A percentile compares a stretch with the other conserved stretches of the same genome.
Conservation (phyloP, 495 filamentous ascomycete genomes). For the Penicillium chermesinum region DNA sequence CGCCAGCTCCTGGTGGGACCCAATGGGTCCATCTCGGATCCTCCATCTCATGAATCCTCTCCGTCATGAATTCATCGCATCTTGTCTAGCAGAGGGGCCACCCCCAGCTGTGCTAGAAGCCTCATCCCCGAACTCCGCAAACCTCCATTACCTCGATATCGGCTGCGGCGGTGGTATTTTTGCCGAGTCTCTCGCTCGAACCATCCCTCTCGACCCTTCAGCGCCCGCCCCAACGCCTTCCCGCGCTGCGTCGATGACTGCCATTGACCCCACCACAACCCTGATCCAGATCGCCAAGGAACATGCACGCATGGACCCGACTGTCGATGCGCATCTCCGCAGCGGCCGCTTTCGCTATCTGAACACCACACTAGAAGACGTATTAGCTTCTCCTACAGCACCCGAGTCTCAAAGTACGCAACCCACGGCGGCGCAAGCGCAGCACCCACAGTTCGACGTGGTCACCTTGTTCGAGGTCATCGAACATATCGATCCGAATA, state of each 20-base stretch:
- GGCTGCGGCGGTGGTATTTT: slow-evolving; percentile 98
- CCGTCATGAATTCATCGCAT: slow-evolving; percentile 82
- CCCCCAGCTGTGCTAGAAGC: slow-evolving; percentile 14
- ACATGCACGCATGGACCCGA: slow-evolving; percentile 67
- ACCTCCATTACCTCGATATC: slow-evolving; percentile 76
- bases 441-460: slow-evolving; percentile 53
- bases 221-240: slow-evolving; percentile 48
- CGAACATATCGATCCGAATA: slow-evolving; percentile 65
- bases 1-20: slow-evolving; percentile 96
- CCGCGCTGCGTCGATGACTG: slow-evolving; percentile 63
- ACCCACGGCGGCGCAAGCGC: background rate
- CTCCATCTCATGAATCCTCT: slow-evolving; percentile 98
- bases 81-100: slow-evolving; percentile 52
- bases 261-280: slow-evolving; percentile 76
- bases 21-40: slow-evolving; percentile 83
- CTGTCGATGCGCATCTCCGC: slow-evolving; percentile 40
- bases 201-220: slow-evolving; percentile 40
- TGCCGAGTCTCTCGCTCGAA: slow-evolving; percentile 83
- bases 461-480: slow-evolving; percentile 90
- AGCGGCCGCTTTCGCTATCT: slow-evolving; percentile 61
- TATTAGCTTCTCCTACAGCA: slow-evolving; percentile 31
- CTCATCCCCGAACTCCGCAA: slow-evolving; percentile 12
- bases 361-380: slow-evolving; percentile 64
- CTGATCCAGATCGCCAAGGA: slow-evolving; percentile 72
- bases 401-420: slow-evolving; percentile 2